Evolutionary conservation across 805 yeast genomes (phyloP), one percentile per base, ranked within the genome.

Genomic region (Grigorovia jiainica): DNA sequence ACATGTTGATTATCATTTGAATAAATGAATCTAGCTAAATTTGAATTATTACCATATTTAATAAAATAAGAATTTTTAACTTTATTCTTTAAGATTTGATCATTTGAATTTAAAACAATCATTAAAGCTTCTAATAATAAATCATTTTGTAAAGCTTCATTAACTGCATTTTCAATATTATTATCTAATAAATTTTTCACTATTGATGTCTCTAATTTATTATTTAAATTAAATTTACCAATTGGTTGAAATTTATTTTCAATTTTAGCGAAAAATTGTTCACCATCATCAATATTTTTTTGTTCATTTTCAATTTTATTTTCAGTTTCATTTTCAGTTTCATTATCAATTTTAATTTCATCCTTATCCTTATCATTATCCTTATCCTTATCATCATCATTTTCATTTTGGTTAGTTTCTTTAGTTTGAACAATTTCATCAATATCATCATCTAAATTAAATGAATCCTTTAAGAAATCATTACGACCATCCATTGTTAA

Each of bases 121-220:
- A 89, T 67, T 50, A 89, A 71, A 3, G 97, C 96, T 58, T 92
- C 97, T 18, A 75, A 61, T 18, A 87, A 62, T 45, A 74, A 72
- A 39, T 75, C 82, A 29, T 75, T 72, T 36, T 76, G 69, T 45
- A 92, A 64, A 48, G 90, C 78, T 20, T 70, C 55, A 27, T 79
- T 73, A 10, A 86, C 78, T 1, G 97, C 96, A 20, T 72, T 67
- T 13, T 73, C 73, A 38, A 73, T 63, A 39, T 86, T 72, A 45
- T 87, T 87, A 13, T 62, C 58, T 39, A 90, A 70, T 37, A 90
- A 60, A 18, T 73, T 67, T 44, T 66, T 61, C 7, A 71, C 65
- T 33, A 82, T 47, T 11, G 63, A 56, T 40, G 65, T 68, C 33
- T 77, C 76, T 4, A 58, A 57, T 7, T 68, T 73, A 15, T 73